phyloP scores from a whole-genome alignment of 2,329 filamentous ascomycete species.

The Xylaria sp. region DNA sequence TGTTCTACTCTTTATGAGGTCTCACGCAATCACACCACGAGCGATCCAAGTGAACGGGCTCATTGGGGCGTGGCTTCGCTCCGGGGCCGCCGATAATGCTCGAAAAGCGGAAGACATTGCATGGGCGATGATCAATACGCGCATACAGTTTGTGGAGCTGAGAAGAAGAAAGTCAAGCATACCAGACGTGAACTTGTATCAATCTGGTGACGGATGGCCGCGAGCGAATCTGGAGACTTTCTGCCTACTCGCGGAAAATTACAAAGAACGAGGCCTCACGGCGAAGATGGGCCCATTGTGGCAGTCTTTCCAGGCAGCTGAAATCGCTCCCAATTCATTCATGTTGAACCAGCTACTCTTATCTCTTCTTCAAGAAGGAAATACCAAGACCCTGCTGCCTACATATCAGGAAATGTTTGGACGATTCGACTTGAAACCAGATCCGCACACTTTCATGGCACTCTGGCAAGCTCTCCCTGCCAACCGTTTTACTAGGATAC shows the following conservation, averaged over 20 bases:
- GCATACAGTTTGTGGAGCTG: conserved; percentile 66
- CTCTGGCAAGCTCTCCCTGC: conserved; percentile 66
- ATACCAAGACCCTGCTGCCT: conserved; percentile 57
- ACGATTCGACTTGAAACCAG: conserved; percentile 59
- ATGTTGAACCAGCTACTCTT: conserved; percentile 82
- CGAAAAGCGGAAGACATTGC: conserved; percentile 70
- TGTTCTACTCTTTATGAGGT: conserved; percentile 77
- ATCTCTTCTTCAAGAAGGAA: conserved; percentile 65
- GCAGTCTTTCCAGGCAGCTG: conserved; percentile 64
- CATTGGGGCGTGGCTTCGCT: conserved; percentile 77
- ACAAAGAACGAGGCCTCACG: conserved; percentile 66
- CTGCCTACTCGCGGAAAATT: conserved; percentile 74
- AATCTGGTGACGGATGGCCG: conserved; percentile 49
- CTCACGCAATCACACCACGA: conserved; percentile 69
- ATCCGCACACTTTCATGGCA: conserved; percentile 71
- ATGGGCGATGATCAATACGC: conserved; percentile 77
- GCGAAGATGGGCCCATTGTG: conserved; percentile 64
- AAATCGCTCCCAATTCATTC: conserved; percentile 71
- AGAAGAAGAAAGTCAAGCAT: conserved; percentile 44
- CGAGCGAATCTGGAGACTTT: conserved; percentile 79
- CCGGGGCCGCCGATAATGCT: conserved; percentile 58
- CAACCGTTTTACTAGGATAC: conserved; percentile 52
- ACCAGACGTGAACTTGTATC: conserved; percentile 39
- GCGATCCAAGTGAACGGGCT: conserved; percentile 82
- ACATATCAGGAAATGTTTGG: conserved; percentile 62